Base-by-base conservation (phyloP, 2,329 filamentous ascomycete genomes). In the Ascosphaera pollenicola region DNA sequence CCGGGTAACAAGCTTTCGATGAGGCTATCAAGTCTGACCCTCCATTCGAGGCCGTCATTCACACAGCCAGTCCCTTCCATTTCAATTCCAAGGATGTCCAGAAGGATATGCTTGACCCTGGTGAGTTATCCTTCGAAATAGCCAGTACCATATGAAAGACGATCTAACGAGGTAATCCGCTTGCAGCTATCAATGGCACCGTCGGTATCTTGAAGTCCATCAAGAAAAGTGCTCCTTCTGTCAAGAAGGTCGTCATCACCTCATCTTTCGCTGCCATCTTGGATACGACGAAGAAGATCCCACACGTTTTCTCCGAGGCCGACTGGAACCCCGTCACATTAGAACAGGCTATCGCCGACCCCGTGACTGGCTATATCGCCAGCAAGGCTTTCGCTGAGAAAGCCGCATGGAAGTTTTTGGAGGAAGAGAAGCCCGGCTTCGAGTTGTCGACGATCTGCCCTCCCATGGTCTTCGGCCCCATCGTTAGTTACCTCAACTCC, bases 51-150 rank as follows among this genome's bases (percentile, higher is more conserved):
- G 74, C 69, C 36, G 77, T 87, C 37, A 65, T 83, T 39, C 77
- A 83, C 53, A 81, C 77, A 4, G 77, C 78, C 2, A 75, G 70
- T 0, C 79, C 81, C 0, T 85, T 80, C 60, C 75, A 79, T 48
- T 69, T 74, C 52, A 77, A 76, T 26, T 72, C 89, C 40, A 73
- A 80, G 17, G 66, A 74, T 47, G 69, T 75, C 15, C 64, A 83
- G 48, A 71, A 75, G 49, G 59, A 61, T 40, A 53, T 71, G 8
- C 54, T 71, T 17, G 66, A 70, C 45, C 66, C 66, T 7, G 66
- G 66, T 32, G 51, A 66, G 42, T 64, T 65, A 42, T 10, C 10
- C 21, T 24, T 24, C 21, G 10, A 24, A 24, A 24, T 4, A 24
- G 4, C 21, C 44, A 81, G 28, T 68, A 75, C 46, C 74, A 79